These are phyloP conservation scores for Mollisia scopiformis DNA, from an alignment of 2,329 filamentous ascomycete genomes.

Conservation along the genomic window DNA sequence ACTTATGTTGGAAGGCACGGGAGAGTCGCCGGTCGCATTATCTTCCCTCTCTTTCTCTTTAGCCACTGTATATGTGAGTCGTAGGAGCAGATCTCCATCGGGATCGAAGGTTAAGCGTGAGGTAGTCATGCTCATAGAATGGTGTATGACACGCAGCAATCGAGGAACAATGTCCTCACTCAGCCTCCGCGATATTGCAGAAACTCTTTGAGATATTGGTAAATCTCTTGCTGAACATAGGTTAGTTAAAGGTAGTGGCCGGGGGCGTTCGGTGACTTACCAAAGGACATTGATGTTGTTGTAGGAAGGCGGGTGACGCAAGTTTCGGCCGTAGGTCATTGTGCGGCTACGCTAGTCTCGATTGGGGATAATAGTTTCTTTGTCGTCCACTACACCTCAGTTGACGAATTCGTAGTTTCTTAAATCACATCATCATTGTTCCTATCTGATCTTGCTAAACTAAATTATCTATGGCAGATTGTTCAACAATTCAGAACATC, in stretches of 20 bases:
- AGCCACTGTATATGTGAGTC: constrained; percentile 4
- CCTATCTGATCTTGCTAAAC: no score
- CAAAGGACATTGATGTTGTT: background rate
- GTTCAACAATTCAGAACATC: background rate
- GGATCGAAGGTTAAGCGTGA: constrained; percentile 6
- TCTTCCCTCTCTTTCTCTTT: no score
- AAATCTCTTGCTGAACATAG: background rate
- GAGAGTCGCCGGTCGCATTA: no score
- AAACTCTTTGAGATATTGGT: background rate
- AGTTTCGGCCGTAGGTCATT: background rate
- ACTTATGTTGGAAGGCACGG: background rate
- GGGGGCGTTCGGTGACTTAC: background rate
- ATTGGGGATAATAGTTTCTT: no score
- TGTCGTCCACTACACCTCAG: no score
- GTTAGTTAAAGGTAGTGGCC: background rate
- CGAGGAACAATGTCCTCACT: background rate
- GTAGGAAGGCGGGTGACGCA: background rate
- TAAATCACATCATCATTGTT: no score
- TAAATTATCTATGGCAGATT: no score
- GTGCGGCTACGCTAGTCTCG: background rate
- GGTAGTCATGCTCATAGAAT: background rate
- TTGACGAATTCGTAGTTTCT: no score
- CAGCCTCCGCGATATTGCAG: background rate
- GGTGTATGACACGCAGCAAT: background rate
- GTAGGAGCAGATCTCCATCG: constrained; percentile 18